These are phyloP conservation scores for Gnomoniopsis sp. DNA, from an alignment of 2,329 filamentous ascomycete species.

Conservation along the genomic window DNA sequence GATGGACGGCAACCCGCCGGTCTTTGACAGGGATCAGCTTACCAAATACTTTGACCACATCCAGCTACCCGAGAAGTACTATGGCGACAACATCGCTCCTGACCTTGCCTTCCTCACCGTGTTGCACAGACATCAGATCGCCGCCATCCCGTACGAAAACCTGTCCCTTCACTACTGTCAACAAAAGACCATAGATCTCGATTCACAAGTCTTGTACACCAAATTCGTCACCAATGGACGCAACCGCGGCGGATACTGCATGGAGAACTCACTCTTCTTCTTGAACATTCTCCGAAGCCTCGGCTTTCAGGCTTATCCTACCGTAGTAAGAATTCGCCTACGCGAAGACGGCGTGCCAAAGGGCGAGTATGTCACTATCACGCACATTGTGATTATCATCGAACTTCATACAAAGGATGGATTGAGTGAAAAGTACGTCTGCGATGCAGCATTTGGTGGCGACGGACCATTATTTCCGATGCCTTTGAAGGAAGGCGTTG, in stretches of 20 bases:
- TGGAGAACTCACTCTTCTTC: conserved; percentile 56
- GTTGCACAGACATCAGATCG: conserved; percentile 43
- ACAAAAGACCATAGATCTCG: conserved; percentile 36
- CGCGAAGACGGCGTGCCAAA: conserved; percentile 35
- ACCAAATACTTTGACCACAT: conserved; percentile 23
- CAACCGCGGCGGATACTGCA: conserved; percentile 56
- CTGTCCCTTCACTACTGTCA: conserved; percentile 50
- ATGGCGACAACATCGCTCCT: conserved; percentile 18
- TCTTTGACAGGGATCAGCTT: conserved; percentile 13
- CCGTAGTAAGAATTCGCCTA: conserved; percentile 48
- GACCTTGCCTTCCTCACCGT: conserved; percentile 35
- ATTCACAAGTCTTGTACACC: conserved; percentile 43
- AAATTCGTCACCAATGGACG: conserved; percentile 44
- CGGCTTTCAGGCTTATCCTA: conserved; percentile 30
- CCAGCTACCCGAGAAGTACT: conserved; percentile 21
- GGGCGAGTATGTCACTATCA: conserved; percentile 35
- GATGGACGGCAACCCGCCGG: background rate
- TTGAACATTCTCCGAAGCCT: conserved; percentile 24
- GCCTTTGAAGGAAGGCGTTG: conserved; percentile 41
- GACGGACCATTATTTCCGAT: conserved; percentile 58
- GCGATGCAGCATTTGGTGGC: conserved; percentile 64
- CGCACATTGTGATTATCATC: conserved; percentile 61
- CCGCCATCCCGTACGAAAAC: conserved; percentile 54
- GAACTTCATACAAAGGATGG: conserved; percentile 36
- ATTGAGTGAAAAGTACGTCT: conserved; percentile 44